Conservation (phyloP, 2,329 filamentous ascomycete genomes). For the Apiospora malaysiana region DNA sequence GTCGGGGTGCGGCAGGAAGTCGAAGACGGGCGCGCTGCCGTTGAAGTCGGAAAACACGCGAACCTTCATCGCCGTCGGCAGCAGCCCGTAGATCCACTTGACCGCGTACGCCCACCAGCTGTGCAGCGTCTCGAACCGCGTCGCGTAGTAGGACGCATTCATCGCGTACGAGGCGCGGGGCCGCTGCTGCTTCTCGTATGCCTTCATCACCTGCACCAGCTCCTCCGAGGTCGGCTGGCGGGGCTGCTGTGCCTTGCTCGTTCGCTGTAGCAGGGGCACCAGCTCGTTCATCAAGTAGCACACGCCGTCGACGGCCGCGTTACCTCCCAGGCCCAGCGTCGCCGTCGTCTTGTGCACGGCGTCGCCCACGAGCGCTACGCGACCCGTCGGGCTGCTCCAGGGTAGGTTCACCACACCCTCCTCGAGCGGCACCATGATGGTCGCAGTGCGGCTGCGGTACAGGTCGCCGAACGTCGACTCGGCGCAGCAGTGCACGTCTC, state of each 20-base stretch:
- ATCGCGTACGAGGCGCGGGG: conserved; percentile 29
- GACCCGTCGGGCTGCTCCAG: conserved; percentile 28
- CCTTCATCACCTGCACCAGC: conserved; percentile 27
- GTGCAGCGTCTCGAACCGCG: conserved; percentile 34
- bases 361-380: conserved; percentile 29
- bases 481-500: conserved; percentile 27
- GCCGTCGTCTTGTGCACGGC: conserved; percentile 30
- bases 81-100: background rate
- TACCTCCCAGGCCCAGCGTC: conserved; percentile 30
- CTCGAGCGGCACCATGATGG: conserved; percentile 28
- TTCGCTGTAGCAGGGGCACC: conserved; percentile 26
- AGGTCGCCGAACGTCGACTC: conserved; percentile 32
- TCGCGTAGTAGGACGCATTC: conserved; percentile 30
- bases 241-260: too few species aligned
- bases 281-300: conserved; percentile 29
- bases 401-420: conserved; percentile 27
- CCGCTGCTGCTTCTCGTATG: conserved; percentile 31
- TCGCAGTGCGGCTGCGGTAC: conserved; percentile 26
- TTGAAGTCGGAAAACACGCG: conserved; percentile 9
- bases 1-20: background rate
- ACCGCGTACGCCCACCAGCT: conserved; percentile 29
- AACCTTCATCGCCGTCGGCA: background rate
- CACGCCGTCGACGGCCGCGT: conserved; percentile 28
- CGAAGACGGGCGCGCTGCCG: conserved; percentile 4
- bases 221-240: conserved; percentile 26